Conservation (phyloP, 371 early-diverging fungal genomes). For the Circinella minor region DNA sequence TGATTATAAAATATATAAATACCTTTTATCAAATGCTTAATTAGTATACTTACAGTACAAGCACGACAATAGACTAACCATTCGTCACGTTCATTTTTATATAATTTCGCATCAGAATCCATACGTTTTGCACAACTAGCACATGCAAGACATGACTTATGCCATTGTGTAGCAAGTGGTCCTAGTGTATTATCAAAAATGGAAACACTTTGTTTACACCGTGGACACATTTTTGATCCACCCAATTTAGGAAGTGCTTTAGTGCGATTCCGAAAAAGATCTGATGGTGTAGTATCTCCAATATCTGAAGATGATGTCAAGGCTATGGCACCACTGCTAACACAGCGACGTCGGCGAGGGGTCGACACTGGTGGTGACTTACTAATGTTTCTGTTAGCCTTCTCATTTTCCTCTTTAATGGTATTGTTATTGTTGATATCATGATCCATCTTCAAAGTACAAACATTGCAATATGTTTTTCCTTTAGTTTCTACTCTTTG, state of each 20-base stretch:
- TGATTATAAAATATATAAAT: no score
- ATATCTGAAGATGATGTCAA: not conserved
- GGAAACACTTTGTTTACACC: constrained; percentile 52
- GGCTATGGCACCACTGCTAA: constrained; percentile 4
- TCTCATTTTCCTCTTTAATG: not conserved
- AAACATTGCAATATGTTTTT: not conserved
- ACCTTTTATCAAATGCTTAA: not conserved
- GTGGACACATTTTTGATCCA: constrained; percentile 51
- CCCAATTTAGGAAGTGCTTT: constrained; percentile 45
- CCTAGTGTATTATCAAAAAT: constrained; percentile 57
- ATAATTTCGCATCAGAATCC: constrained; percentile 57
- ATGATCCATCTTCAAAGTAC: not conserved
- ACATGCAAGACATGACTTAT: constrained; percentile 58
- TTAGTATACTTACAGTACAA: constrained; percentile 28
- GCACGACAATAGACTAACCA: constrained; percentile 52
- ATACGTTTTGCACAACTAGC: constrained; percentile 53
- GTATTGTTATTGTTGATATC: not conserved
- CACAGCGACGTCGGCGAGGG: constrained; percentile 10
- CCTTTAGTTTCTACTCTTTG: not conserved
- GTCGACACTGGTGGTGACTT: not conserved
- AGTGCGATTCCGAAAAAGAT: constrained; percentile 10
- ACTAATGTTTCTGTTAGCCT: not conserved
- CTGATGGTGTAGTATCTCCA: not conserved
- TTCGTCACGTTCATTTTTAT: constrained; percentile 34
- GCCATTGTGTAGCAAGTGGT: constrained; percentile 58